Evolutionary conservation across 441 rosid genomes (phyloP).

Genomic region (Croton setiger): DNA sequence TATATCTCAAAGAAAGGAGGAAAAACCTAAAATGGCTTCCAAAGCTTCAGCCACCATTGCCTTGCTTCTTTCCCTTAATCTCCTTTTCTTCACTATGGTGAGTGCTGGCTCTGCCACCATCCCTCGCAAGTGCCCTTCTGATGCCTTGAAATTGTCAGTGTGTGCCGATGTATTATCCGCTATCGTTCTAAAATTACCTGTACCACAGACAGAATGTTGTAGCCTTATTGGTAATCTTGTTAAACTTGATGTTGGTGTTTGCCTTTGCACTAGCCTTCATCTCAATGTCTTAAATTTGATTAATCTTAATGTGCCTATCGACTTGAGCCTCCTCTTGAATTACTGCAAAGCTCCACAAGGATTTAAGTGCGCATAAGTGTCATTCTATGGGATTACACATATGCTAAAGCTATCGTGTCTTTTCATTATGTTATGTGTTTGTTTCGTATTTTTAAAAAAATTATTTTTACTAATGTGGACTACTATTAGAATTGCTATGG

Average conservation of each 20-base stretch:
- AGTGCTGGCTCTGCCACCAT: neutral
- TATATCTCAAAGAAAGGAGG: neutral
- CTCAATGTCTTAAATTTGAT: neutral
- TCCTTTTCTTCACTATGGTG: neutral
- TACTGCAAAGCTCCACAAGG: too few relatives aligned
- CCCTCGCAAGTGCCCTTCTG: slow-evolving; percentile 48
- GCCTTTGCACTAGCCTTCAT: slow-evolving; percentile 41
- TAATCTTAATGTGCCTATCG: neutral
- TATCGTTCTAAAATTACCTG: neutral
- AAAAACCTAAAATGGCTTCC: slow-evolving; percentile 6
- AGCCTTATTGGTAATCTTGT: neutral
- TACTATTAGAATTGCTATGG: too few relatives aligned
- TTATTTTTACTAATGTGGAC: too few relatives aligned
- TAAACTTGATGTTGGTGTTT: slow-evolving; percentile 34
- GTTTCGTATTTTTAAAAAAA: too few relatives aligned
- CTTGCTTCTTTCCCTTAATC: neutral
- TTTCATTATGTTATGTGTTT: too few relatives aligned
- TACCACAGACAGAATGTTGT: neutral
- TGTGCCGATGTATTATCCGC: neutral
- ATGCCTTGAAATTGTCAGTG: slow-evolving; percentile 30
- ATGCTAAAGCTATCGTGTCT: too few relatives aligned
- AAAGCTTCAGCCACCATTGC: slow-evolving; percentile 7
- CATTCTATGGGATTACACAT: too few relatives aligned
- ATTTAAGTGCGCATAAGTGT: too few relatives aligned
- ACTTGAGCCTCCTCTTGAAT: neutral